Evolutionary conservation across 139 green algal species (phyloP), one percentile per base, ranked within the genome.

Genomic region (Coelastrella sp.): DNA sequence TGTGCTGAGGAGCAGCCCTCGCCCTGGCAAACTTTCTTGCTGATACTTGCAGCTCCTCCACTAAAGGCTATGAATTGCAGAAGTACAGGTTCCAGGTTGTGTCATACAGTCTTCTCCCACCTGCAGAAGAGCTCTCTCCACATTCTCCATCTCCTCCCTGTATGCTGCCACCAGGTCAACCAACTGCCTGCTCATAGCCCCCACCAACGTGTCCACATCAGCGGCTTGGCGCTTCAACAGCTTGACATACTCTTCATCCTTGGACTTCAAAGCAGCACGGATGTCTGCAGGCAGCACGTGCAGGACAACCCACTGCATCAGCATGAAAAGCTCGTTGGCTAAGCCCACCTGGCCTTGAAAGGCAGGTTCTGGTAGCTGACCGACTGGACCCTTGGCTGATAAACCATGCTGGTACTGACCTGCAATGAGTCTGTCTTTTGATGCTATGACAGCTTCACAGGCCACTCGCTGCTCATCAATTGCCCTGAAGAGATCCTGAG

Each of bases 161-260:
- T 88, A 92, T 13, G 86, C 79, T 43, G 83, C 82, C 64, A 90
- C 81, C 89, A 96, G 84, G 82, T 93, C 92, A 41, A 85, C 75
- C 69, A 93, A 91, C 88, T 95, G 91, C 21, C 68, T 72, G 27
- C 68, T 89, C 88, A 93, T 92, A 63, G 87, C 89, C 5, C 25
- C 74, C 41, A 96, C 75, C 83, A 96, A 76, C 23, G 84, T 81
- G 85, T 95, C 92, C 2, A 95, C 87, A 48, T 96, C 90, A 84
- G 92, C 89, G 9, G 92, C 91, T 73, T 94, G 90, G 8, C 80
- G 53, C 81, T 94, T 94, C 5, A 96, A 90, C 30, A 93, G 89
- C 87, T 91, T 92, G 0, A 93, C 88, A 83, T 94, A 97, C 64
- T 96, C 94, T 64, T 97, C 93, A 77, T 97, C 93, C 89, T 95